phyloP scores from a whole-genome alignment of 441 rosid genomes.

The Jatropha multifida region DNA sequence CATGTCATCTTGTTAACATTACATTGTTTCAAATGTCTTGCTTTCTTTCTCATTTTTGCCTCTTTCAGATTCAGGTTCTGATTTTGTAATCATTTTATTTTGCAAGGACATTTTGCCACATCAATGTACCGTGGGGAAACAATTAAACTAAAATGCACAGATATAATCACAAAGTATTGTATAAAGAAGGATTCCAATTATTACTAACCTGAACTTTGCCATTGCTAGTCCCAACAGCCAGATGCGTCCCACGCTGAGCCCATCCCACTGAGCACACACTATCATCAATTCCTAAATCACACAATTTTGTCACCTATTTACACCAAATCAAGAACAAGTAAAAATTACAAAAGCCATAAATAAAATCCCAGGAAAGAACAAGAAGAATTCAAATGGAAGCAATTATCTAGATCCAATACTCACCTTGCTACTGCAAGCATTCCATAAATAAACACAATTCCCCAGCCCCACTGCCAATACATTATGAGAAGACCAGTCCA shows the following conservation, averaged over 20 bases:
- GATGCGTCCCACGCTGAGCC: slow-evolving; percentile 82
- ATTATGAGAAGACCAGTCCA: slow-evolving; percentile 94
- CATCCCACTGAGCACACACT: slow-evolving; percentile 94
- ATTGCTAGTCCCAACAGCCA: slow-evolving; percentile 85
- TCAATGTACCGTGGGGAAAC: background rate
- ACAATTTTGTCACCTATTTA: slow-evolving; percentile 80
- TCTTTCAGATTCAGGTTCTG: background rate
- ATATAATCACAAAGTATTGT: background rate
- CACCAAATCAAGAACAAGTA: background rate
- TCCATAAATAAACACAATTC: slow-evolving; percentile 94
- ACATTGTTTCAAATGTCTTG: background rate
- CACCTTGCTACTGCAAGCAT: slow-evolving; percentile 97
- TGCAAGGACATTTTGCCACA: background rate
- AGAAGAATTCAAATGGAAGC: background rate
- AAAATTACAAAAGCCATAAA: background rate
- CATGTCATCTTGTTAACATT: background rate
- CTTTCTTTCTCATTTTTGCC: background rate
- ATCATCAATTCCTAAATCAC: slow-evolving; percentile 87
- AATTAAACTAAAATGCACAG: background rate
- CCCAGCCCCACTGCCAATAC: slow-evolving; percentile 94
- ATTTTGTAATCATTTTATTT: background rate
- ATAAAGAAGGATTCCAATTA: background rate
- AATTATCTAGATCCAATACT: slow-evolving; percentile 19
- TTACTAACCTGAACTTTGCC: slow-evolving; percentile 84
- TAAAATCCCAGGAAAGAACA: background rate